Evolutionary conservation across 2,329 filamentous ascomycete species (phyloP).

Genomic region (Aspergillus amoenus): DNA sequence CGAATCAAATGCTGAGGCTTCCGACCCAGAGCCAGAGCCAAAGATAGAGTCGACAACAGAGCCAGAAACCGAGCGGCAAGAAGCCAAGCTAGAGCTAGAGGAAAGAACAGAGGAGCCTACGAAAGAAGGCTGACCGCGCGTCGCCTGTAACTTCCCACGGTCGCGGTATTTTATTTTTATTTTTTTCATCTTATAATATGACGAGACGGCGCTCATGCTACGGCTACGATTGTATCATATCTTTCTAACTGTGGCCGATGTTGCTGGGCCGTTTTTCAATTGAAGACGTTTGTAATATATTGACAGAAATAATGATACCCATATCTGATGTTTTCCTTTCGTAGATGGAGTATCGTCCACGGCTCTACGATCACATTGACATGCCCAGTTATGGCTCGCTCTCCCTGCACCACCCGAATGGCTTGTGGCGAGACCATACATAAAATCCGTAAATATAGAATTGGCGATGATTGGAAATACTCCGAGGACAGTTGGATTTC

Average conservation of each 20-base stretch:
- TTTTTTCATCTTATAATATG: neutral
- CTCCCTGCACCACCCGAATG: no score
- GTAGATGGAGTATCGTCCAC: neutral
- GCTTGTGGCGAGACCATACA: no score
- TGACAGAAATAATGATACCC: constrained; percentile 26
- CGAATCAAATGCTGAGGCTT: neutral
- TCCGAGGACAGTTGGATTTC: no score
- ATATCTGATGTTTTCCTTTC: neutral
- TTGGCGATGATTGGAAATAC: no score
- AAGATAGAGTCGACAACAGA: constrained; percentile 1
- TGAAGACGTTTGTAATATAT: constrained; percentile 17
- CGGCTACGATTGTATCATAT: constrained; percentile 21
- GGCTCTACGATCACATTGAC: no score
- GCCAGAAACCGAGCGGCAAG: constrained; percentile 1
- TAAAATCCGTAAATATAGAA: no score
- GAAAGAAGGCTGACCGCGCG: constrained; percentile 12
- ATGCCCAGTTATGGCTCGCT: no score
- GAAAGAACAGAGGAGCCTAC: constrained; percentile 9
- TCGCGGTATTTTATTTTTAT: neutral
- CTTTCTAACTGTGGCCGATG: constrained; percentile 7
- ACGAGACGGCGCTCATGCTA: constrained; percentile 16
- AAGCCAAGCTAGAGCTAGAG: neutral
- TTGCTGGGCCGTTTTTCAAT: neutral
- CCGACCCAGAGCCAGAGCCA: neutral
- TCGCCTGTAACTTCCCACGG: neutral